These are phyloP conservation scores for Diplodia mutila DNA, from an alignment of 2,329 filamentous ascomycete genomes.

Conservation along the genomic window DNA sequence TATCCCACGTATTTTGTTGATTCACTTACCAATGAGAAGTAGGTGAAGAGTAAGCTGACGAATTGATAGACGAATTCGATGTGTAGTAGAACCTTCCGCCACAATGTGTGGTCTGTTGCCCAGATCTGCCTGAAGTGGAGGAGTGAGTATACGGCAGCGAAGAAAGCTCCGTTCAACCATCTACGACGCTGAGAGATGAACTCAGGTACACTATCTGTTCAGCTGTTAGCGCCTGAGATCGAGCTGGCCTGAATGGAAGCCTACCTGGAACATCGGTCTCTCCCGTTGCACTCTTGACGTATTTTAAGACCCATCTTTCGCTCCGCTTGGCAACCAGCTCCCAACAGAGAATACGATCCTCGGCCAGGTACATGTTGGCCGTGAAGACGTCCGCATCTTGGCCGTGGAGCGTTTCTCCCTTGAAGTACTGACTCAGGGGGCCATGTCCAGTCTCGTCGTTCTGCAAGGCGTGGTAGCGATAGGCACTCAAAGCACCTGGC, in stretches of 20 bases:
- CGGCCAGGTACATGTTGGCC: slow-evolving; percentile 92
- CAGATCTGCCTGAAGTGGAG: slow-evolving; percentile 95
- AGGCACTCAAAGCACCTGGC: slow-evolving; percentile 91
- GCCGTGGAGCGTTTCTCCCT: slow-evolving; percentile 94
- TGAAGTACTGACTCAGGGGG: slow-evolving; percentile 97
- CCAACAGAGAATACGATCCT: slow-evolving; percentile 90
- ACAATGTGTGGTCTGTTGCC: slow-evolving; percentile 86
- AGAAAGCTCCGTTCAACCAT: slow-evolving; percentile 99
- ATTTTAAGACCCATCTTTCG: slow-evolving; percentile 96
- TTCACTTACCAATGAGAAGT: slow-evolving; percentile 72
- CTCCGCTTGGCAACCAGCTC: slow-evolving; percentile 93
- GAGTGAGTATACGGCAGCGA: slow-evolving; percentile 95
- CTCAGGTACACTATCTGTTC: slow-evolving; percentile 83
- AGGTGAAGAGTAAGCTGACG: slow-evolving; percentile 90
- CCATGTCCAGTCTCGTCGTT: slow-evolving; percentile 96
- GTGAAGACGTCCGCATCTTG: slow-evolving; percentile 97
- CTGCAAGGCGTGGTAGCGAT: slow-evolving; percentile 92
- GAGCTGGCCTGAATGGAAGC: slow-evolving; percentile 31
- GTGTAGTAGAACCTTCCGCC: slow-evolving; percentile 87
- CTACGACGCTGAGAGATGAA: slow-evolving; percentile 95
- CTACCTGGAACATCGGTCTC: slow-evolving; percentile 97
- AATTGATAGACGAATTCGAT: slow-evolving; percentile 96
- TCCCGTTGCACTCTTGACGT: slow-evolving; percentile 93
- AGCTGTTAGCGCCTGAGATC: not conserved
- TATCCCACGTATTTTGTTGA: slow-evolving; percentile 27